These are phyloP conservation scores for Fusarium guadeloupense DNA, from an alignment of 2,329 filamentous ascomycete genomes.

Conservation along the genomic window DNA sequence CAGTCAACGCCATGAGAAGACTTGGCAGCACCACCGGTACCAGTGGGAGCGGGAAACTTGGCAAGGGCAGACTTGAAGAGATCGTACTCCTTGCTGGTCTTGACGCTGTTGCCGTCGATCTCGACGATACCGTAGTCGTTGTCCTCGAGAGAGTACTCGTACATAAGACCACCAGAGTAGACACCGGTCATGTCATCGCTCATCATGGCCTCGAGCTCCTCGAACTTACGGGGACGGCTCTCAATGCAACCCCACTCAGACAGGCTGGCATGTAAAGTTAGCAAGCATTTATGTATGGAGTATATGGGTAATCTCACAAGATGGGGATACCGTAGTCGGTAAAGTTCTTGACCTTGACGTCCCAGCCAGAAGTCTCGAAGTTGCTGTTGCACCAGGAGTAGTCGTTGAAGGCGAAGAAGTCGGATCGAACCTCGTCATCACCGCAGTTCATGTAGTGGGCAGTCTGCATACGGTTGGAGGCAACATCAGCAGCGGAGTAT, in stretches of 20 bases:
- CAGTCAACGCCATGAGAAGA: constrained; percentile 59
- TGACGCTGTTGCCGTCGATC: constrained; percentile 64
- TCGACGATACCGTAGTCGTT: constrained; percentile 84
- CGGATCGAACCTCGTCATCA: constrained; percentile 80
- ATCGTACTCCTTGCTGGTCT: constrained; percentile 69
- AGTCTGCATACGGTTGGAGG: constrained; percentile 85
- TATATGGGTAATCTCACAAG: constrained; percentile 61
- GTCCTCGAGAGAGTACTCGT: constrained; percentile 87
- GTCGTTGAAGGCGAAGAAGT: constrained; percentile 92
- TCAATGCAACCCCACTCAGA: constrained; percentile 93
- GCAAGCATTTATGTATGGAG: neutral
- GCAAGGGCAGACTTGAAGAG: constrained; percentile 59
- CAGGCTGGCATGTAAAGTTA: constrained; percentile 58
- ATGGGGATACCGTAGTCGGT: constrained; percentile 86
- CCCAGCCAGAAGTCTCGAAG: constrained; percentile 79
- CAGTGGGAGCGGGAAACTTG: constrained; percentile 61
- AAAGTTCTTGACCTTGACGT: constrained; percentile 88
- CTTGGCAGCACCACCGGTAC: constrained; percentile 58
- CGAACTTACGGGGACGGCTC: constrained; percentile 78
- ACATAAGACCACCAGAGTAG: constrained; percentile 96
- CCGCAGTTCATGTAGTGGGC: constrained; percentile 96
- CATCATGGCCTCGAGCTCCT: constrained; percentile 84
- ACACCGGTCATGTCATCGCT: constrained; percentile 82
- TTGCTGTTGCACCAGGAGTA: constrained; percentile 85
- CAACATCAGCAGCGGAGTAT: constrained; percentile 82